phyloP scores from a whole-genome alignment of 2,329 filamentous ascomycete genomes.

The Neonectria ditissima region DNA sequence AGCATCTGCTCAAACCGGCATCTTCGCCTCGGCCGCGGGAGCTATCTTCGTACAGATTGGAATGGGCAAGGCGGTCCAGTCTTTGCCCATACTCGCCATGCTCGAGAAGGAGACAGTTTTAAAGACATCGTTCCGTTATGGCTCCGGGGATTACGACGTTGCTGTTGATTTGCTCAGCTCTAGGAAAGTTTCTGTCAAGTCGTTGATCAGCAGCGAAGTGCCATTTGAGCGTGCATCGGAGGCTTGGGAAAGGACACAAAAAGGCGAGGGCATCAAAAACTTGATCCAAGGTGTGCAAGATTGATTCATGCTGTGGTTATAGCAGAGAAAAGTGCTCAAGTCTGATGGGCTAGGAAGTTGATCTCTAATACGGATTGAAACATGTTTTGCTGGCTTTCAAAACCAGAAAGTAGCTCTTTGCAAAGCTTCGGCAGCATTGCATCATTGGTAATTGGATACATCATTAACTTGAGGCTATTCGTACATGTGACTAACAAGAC shows the following conservation, averaged over 20 bases:
- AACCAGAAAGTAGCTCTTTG: no score
- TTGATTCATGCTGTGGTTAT: not conserved
- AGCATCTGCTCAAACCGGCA: conserved; percentile 28
- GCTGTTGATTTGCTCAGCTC: conserved; percentile 80
- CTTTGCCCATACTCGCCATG: conserved; percentile 76
- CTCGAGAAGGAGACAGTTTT: conserved; percentile 89
- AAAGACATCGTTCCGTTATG: conserved; percentile 90
- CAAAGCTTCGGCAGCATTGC: no score
- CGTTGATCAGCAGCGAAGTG: conserved; percentile 80
- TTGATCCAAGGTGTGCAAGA: conserved; percentile 59
- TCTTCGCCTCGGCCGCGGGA: conserved; percentile 22
- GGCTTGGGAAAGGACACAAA: conserved; percentile 88
- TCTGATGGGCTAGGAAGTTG: no score
- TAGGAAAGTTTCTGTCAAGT: conserved; percentile 81
- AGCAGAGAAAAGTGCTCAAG: not conserved
- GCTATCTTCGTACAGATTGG: conserved; percentile 35
- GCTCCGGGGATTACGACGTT: conserved; percentile 85
- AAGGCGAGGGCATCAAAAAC: conserved; percentile 80
- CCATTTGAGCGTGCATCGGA: conserved; percentile 73
- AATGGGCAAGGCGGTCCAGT: conserved; percentile 33
- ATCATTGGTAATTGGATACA: no score
- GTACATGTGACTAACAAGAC: no score
- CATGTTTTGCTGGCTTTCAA: no score
- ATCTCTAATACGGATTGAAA: no score
- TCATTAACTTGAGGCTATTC: no score